Percentiles rank a stretch among this genome's conserved stretches.
Conservation (phyloP, 1,139 yeast genomes). For the Candida neerlandica region DNA sequence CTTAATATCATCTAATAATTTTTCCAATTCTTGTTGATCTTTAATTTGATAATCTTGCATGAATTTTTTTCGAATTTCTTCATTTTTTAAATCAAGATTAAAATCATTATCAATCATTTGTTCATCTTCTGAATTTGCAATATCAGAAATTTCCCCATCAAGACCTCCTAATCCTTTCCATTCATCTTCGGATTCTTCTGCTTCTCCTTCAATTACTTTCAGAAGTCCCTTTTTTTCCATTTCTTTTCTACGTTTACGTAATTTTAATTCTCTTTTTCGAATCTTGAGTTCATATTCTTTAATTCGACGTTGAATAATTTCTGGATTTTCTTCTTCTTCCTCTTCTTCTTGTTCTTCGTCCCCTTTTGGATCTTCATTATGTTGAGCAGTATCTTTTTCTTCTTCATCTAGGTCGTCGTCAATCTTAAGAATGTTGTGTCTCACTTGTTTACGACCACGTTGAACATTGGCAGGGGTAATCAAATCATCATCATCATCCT, state of each 20-base stretch:
- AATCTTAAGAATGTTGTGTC: conserved; percentile 19
- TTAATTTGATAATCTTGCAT: conserved; percentile 69
- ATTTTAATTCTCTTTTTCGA: conserved; percentile 39
- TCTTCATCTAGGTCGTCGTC: conserved; percentile 26
- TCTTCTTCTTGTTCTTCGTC: conserved; percentile 27
- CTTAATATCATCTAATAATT: conserved; percentile 77
- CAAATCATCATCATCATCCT: conserved; percentile 30
- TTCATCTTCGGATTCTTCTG: conserved; percentile 96
- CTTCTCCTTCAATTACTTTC: conserved; percentile 76
- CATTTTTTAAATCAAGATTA: conserved; percentile 59
- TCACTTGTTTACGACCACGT: conserved; percentile 27
- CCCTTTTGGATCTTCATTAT: conserved; percentile 18
- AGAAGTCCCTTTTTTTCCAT: conserved; percentile 54
- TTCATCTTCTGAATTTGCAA: conserved; percentile 77
- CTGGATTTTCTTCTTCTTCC: conserved; percentile 27
- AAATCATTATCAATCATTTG: conserved; percentile 77
- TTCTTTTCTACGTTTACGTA: conserved; percentile 46
- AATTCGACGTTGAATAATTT: conserved; percentile 31
- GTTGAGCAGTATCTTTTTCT: no score
- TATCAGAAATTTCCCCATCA: conserved; percentile 70
- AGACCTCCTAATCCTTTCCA: conserved; percentile 89
- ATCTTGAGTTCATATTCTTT: conserved; percentile 42
- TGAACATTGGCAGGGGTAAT: conserved; percentile 30
- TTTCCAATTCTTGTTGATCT: conserved; percentile 73
- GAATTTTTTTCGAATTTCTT: conserved; percentile 60